phyloP scores from a whole-genome alignment of 2,329 filamentous ascomycete species.

The Pseudogymnoascus pannorum region DNA sequence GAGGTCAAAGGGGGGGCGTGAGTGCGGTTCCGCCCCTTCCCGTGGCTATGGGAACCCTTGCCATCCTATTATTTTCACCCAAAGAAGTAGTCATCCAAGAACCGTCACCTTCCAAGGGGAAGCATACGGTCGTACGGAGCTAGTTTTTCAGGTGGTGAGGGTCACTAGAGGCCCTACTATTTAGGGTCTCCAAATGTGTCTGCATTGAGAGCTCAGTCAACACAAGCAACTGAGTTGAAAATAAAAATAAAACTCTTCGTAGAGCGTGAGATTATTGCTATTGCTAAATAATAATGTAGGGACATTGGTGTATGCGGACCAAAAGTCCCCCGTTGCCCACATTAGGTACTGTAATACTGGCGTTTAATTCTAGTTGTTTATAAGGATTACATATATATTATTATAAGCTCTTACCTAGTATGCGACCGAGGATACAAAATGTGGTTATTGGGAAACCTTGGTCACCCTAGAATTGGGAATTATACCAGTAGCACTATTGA shows the following conservation, averaged over 20 bases:
- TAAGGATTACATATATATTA: constrained; percentile 44
- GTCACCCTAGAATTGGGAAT: constrained; percentile 43
- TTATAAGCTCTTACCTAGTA: neutral
- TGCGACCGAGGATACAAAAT: neutral
- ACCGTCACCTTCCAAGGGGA: neutral
- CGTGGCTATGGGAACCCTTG: neutral
- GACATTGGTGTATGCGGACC: no score
- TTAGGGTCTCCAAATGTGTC: neutral
- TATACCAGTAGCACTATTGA: constrained; percentile 47
- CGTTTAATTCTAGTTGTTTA: constrained; percentile 43
- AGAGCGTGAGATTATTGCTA: neutral
- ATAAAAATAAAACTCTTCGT: neutral
- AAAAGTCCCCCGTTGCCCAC: constrained; percentile 15
- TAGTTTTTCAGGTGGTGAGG: neutral
- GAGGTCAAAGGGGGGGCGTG: neutral
- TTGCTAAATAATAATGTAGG: neutral
- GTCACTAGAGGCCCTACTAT: neutral
- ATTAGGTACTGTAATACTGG: constrained; percentile 48
- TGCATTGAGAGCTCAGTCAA: neutral
- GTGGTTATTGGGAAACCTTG: constrained; percentile 43
- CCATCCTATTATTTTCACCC: neutral
- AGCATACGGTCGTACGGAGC: neutral
- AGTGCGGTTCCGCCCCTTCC: neutral
- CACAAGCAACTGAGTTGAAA: neutral
- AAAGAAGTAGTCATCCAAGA: neutral